Conservation (phyloP, 192 early-diverging fungal genomes). For the Coemansia sp. region DNA sequence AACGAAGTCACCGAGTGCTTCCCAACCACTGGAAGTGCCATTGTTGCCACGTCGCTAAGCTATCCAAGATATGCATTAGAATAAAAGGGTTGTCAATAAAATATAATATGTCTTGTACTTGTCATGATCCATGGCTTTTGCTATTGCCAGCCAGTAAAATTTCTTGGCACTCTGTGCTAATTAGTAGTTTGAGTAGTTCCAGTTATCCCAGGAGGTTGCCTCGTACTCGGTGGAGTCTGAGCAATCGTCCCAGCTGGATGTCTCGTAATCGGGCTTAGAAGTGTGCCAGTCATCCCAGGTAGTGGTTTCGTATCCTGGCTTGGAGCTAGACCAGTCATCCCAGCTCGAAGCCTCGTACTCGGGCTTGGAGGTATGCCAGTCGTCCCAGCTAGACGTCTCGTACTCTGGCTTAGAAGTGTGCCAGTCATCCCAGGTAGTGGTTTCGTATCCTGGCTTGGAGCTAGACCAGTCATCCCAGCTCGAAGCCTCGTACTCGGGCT, state of each 20-base stretch:
- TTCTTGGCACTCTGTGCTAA: too few species aligned
- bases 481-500: background rate
- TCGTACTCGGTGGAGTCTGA: background rate
- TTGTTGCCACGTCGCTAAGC: too few species aligned
- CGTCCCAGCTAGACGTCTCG: background rate
- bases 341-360: background rate
- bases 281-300: background rate
- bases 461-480: background rate
- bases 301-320: background rate
- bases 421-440: background rate
- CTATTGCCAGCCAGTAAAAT: background rate
- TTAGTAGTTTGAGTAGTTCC: background rate
- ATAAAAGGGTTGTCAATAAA: too few species aligned
- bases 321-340: background rate
- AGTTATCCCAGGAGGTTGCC: background rate
- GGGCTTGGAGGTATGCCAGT: background rate
- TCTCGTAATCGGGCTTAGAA: background rate
- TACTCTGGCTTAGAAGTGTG: background rate
- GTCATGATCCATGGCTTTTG: constrained; percentile 6
- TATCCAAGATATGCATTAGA: too few species aligned
- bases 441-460: background rate
- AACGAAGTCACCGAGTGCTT: too few species aligned
- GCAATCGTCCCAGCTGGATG: background rate
- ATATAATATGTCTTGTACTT: constrained; percentile 4
- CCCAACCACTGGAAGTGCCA: too few species aligned